Base-by-base conservation (phyloP, 495 filamentous ascomycete species). In the Halenospora varia region DNA sequence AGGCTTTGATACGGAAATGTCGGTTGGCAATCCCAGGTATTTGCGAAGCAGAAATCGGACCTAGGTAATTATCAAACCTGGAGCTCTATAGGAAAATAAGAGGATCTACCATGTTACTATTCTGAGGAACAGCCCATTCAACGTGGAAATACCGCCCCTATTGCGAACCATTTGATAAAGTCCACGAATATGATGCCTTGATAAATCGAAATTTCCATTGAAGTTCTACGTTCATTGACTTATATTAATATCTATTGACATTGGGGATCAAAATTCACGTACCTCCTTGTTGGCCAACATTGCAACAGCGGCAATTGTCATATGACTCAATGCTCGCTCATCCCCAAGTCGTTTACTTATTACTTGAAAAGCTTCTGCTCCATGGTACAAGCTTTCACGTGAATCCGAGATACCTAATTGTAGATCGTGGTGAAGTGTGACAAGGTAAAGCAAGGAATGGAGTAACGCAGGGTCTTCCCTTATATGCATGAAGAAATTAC, bases 231-330 rank as follows among this genome's bases (percentile, higher is more conserved):
- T 2, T 19, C 8, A 18, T 35, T 13, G 29, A 35, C 13, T 35
- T 35, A 6, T 13, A 35, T 13, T 35, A 35, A 35, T 35, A 13
- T 17, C 8, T 46, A 20, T 17, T 46, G 35, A 9, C 15, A 40
- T 22, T n/a, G 3, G 15, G n/a, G 49, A 1, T 35, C 24, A 1
- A 24, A 9, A 22, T 10, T 10, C 2, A 18, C 25, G n/a, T 19
- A 11, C 42, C 6, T 60, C 57, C 23, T 60, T 60, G 29, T 55
- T 60, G 2, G 45, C 50, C 10, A 60, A 51, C 57, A 60, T 48
- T 2, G 57, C 57, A 35, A 60, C 57, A 11, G 50, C 51, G 35
- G 41, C 51, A 17, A 60, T 53, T 18, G 57, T 60, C 51, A 15
- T 35, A n/a, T 54, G 50, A 41, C 45, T 55, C 39, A 53, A 48